Evolutionary conservation across 441 rosid species (phyloP).

Genomic region (Biscutella laevigata): DNA sequence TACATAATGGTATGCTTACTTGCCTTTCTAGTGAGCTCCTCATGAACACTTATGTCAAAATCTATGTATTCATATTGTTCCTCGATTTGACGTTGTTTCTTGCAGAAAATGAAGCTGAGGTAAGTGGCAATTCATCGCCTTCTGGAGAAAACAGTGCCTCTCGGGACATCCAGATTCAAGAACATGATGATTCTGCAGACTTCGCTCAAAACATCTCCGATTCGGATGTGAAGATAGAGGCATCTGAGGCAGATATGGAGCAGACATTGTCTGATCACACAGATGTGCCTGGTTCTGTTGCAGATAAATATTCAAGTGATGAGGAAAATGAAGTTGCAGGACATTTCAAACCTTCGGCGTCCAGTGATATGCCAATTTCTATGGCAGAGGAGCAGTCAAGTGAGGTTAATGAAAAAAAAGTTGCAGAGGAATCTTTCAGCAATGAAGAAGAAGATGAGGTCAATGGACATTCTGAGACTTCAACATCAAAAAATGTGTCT

Average conservation of each 20-base stretch:
- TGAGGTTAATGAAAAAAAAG: slow-evolving; percentile 10
- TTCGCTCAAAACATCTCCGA: background rate
- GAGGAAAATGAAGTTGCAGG: slow-evolving; percentile 20
- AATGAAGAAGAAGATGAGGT: slow-evolving; percentile 19
- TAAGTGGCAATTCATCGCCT: slow-evolving; percentile 23
- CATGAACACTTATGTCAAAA: background rate
- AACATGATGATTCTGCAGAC: slow-evolving; percentile 8
- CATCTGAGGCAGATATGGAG: slow-evolving; percentile 11
- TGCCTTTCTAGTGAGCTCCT: background rate
- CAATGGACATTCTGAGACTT: slow-evolving; percentile 2
- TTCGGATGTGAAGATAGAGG: slow-evolving; percentile 4
- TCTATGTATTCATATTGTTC: background rate
- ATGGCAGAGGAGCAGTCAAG: slow-evolving; percentile 4
- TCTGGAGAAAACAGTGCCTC: slow-evolving; percentile 12
- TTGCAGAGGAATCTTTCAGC: slow-evolving; percentile 27
- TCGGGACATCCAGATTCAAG: slow-evolving; percentile 16
- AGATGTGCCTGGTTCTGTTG: slow-evolving; percentile 19
- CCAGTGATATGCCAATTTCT: slow-evolving; percentile 11
- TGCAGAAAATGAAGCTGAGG: slow-evolving; percentile 31
- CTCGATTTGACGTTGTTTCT: slow-evolving; percentile 14
- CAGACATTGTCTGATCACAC: slow-evolving; percentile 5
- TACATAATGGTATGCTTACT: slow-evolving; percentile 6
- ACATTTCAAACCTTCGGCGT: slow-evolving; percentile 16
- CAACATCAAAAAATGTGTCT: background rate
- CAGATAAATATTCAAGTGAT: slow-evolving; percentile 14